These are phyloP conservation scores for Globisporangium carolinianum DNA, from an alignment of 352 stramenopile species.

Conservation along the genomic window DNA sequence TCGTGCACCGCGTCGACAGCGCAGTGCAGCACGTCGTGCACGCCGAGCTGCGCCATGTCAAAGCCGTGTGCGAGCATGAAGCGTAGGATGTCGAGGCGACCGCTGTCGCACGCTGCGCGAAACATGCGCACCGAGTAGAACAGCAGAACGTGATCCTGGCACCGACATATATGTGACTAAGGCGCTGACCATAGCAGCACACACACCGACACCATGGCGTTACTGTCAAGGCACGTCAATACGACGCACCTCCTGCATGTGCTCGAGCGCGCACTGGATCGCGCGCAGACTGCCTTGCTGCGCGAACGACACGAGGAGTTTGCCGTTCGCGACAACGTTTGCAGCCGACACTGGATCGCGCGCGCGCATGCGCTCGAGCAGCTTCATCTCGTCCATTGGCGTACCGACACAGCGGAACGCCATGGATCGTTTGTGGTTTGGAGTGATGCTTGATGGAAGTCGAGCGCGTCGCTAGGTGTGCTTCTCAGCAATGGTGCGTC, in stretches of 20 bases:
- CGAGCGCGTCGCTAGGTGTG: no score
- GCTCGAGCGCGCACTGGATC: constrained; percentile 34
- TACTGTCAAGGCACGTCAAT: neutral
- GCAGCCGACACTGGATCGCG: constrained; percentile 41
- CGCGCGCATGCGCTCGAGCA: constrained; percentile 35
- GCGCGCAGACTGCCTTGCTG: constrained; percentile 38
- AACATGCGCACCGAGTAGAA: constrained; percentile 73
- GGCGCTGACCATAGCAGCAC: no score
- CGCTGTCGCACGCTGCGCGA: constrained; percentile 34
- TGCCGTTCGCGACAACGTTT: constrained; percentile 56
- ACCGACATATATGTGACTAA: neutral
- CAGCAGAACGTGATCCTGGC: constrained; percentile 37
- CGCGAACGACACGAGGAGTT: constrained; percentile 48
- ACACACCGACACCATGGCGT: no score
- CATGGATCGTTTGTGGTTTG: constrained; percentile 12
- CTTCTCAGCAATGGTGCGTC: no score
- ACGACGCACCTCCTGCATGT: constrained; percentile 33
- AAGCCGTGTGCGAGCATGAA: constrained; percentile 68
- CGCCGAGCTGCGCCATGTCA: constrained; percentile 41
- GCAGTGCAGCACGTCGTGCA: constrained; percentile 46
- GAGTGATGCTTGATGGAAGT: neutral
- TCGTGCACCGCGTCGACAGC: constrained; percentile 31
- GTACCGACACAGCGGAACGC: constrained; percentile 32
- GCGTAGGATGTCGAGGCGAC: constrained; percentile 46
- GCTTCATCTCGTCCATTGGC: constrained; percentile 54